Conservation (phyloP, 129 eudicot species). For the Lactuca sativa region DNA sequence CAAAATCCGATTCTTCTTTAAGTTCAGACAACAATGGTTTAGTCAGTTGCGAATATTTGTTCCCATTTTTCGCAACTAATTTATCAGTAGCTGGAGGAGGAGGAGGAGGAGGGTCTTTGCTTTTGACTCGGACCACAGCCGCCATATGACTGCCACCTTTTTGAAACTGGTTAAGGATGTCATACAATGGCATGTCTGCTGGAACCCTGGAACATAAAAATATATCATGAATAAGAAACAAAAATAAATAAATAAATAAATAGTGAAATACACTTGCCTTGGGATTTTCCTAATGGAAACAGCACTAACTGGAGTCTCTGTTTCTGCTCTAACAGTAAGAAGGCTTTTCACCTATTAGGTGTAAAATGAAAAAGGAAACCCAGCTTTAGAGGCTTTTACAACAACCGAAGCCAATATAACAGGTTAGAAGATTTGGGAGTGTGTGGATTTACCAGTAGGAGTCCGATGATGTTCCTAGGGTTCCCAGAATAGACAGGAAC, state of each 20-base stretch:
- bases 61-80: constrained; percentile 20
- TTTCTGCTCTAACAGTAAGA: constrained; percentile 97
- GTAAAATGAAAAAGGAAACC: constrained; percentile 6
- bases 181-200: constrained; percentile 91
- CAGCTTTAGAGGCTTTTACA: background rate
- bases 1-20: constrained; percentile 42
- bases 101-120: constrained; percentile 38
- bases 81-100: background rate
- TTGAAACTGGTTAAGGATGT: constrained; percentile 93
- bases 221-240: background rate
- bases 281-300: constrained; percentile 97
- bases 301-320: constrained; percentile 95
- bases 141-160: constrained; percentile 99
- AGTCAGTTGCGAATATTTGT: constrained; percentile 43
- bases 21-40: constrained; percentile 57
- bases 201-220: constrained; percentile 65
- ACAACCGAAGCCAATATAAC: constrained; percentile 2
- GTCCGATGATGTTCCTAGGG: constrained; percentile 85
- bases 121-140: constrained; percentile 82
- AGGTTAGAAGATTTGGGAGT: background rate
- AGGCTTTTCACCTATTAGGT: constrained; percentile 84
- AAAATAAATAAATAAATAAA: background rate
- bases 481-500: constrained; percentile 86
- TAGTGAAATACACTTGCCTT: constrained; percentile 42
- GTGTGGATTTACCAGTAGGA: constrained; percentile 56